Base-by-base conservation (phyloP, 352 stramenopile genomes). In the Chrysophaeum taylorii region DNA sequence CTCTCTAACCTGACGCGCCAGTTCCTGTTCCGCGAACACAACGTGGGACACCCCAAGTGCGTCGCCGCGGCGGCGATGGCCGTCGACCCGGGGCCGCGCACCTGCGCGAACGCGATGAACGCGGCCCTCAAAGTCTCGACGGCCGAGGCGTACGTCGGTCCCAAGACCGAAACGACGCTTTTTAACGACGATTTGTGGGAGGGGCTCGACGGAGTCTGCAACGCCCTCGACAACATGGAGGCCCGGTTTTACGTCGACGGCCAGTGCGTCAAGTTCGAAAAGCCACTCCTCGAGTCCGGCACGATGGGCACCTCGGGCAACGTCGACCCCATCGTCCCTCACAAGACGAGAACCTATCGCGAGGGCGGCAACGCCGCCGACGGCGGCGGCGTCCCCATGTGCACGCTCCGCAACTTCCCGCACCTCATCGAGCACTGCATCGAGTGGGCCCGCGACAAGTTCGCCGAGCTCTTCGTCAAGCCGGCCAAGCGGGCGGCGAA, bases 341-440 rank as follows among this genome's bases (percentile, higher is more conserved):
- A 87, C 71, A 63, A 88, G n/a, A 92, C 84, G 52, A 85, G 84
- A 15, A 97, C 93, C 79, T 82, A 82, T 60, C 78, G 79, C 41
- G 78, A 82, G 53, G 75, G 78, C 0, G 79, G 80, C 36, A 73
- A 83, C 60, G 75, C 75, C 42, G 76, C 79, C 64, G 78, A 81
- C 42, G 94, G 97, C 76, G 94, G 96, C 76, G 90, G 83, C 71
- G 97, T 99, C 73, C 95, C 96, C 23, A 97, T 99, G 69, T 99
- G 96, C 75, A 99, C 96, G 14, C 79, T 99, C 25, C 97, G 98
- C 76, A 99, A 99, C 80, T 99, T 99, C 75, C 96, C 96, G 0
- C 97, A 98, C 75, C 85, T 95, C 33, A 99, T 99, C 70, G 94
- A 97, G 60, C 96, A 99, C 81, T 98, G 92, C 33, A 94, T 99